Evolutionary conservation across 176 grass and related monocot genomes (phyloP).

Genomic region (Musa acuminata): DNA sequence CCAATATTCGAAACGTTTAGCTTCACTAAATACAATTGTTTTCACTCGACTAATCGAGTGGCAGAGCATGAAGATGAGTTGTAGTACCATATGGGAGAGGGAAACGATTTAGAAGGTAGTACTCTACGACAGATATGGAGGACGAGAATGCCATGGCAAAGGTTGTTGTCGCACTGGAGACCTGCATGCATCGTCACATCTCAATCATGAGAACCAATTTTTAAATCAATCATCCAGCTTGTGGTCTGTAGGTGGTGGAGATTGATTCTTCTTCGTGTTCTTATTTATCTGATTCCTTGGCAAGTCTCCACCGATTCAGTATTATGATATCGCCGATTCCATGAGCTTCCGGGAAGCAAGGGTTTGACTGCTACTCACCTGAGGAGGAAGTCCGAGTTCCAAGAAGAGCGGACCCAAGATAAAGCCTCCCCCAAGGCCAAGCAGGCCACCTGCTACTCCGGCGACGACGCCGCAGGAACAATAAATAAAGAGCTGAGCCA

Average conservation of each 20-base stretch:
- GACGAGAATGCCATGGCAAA: conserved; percentile 90
- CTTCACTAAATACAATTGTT: too few relatives aligned
- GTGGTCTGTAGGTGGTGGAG: too few relatives aligned
- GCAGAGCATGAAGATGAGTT: too few relatives aligned
- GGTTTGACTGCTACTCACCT: conserved; percentile 19
- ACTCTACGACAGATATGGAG: conserved; percentile 83
- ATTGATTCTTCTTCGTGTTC: too few relatives aligned
- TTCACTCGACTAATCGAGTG: too few relatives aligned
- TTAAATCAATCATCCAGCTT: too few relatives aligned
- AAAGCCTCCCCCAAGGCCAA: conserved; percentile 87
- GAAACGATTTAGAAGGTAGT: conserved; percentile 74
- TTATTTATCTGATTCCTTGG: too few relatives aligned
- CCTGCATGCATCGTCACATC: conserved; percentile 24
- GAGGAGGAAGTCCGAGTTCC: conserved; percentile 84
- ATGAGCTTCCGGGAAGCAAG: too few relatives aligned
- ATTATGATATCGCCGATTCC: too few relatives aligned
- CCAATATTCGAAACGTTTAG: neutral
- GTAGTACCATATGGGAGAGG: conserved; percentile 57
- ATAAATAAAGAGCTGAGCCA: conserved; percentile 53
- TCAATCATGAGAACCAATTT: too few relatives aligned
- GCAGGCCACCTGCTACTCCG: conserved; percentile 74
- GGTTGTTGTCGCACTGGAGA: conserved; percentile 80
- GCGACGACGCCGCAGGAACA: conserved; percentile 44
- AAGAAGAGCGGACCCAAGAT: conserved; percentile 91
- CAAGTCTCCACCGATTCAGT: too few relatives aligned